Evolutionary conservation across 495 filamentous ascomycete species (phyloP).

Genomic region (Trichoderma virens): DNA sequence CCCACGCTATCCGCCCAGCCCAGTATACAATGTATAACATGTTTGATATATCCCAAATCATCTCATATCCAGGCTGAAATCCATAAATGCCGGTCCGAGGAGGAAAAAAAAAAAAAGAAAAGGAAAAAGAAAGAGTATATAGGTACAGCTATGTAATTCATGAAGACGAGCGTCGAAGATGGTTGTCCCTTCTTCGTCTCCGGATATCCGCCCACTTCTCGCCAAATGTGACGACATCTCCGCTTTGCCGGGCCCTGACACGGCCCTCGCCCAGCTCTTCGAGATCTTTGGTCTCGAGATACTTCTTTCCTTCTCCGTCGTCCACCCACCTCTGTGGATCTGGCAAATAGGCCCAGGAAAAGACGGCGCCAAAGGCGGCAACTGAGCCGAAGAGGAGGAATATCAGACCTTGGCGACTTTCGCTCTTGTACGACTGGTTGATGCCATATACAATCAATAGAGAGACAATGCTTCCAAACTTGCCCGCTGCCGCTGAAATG

Average conservation of each 20-base stretch:
- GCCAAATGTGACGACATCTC: slow-evolving; percentile 21
- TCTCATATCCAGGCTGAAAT: neutral
- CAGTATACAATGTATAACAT: neutral
- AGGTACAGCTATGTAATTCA: neutral
- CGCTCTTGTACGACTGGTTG: slow-evolving; percentile 22
- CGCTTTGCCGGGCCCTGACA: slow-evolving; percentile 19
- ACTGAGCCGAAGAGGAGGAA: slow-evolving; percentile 29
- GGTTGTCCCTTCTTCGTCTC: slow-evolving; percentile 12
- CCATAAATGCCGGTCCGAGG: neutral
- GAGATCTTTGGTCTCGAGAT: slow-evolving; percentile 22
- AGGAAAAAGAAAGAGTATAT: neutral
- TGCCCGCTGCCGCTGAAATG: slow-evolving; percentile 76
- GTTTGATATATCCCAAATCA: neutral
- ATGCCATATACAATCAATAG: slow-evolving; percentile 44
- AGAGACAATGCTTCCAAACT: slow-evolving; percentile 67
- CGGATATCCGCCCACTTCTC: slow-evolving; percentile 22
- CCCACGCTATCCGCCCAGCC: neutral
- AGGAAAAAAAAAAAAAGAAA: neutral
- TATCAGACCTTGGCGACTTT: slow-evolving; percentile 24
- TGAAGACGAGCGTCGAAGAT: neutral
- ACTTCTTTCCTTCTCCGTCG: slow-evolving; percentile 11
- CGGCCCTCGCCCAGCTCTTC: slow-evolving; percentile 29
- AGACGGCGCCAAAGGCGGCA: slow-evolving; percentile 27
- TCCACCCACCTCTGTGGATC: slow-evolving; percentile 22
- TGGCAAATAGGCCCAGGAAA: slow-evolving; percentile 29